Conservation (phyloP, 1,284 basidiomycete genomes). For the Paramarasmius palmivorus region DNA sequence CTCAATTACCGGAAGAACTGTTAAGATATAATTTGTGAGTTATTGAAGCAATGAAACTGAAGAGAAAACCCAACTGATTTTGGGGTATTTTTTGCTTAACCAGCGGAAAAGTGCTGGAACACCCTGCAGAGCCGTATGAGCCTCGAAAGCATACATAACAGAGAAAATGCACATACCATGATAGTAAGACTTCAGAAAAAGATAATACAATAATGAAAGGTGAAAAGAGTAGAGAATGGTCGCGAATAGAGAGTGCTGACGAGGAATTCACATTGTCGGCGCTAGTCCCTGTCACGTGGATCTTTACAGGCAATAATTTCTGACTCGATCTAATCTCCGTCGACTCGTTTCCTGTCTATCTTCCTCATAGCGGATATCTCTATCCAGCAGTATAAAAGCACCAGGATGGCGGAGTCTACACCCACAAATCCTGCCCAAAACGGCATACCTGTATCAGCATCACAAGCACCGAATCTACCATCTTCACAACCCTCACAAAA, state of each 20-base stretch:
- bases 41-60: constrained; percentile 8
- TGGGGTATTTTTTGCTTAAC: constrained; percentile 96
- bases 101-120: constrained; percentile 93
- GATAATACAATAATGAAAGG: too few species aligned
- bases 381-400: not conserved
- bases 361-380: too few species aligned
- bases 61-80: constrained; percentile 67
- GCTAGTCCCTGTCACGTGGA: too few species aligned
- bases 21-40: not conserved
- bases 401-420: not conserved
- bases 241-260: too few species aligned
- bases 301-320: too few species aligned
- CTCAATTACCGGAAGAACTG: constrained; percentile 80
- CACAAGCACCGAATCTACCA: constrained; percentile 21
- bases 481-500: constrained; percentile 54
- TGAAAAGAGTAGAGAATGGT: too few species aligned
- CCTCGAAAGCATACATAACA: not conserved
- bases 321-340: too few species aligned
- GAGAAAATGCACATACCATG: not conserved
- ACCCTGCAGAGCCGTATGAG: constrained; percentile 54
- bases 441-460: not conserved
- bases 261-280: too few species aligned
- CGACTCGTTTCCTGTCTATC: too few species aligned
- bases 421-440: not conserved
- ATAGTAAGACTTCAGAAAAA: too few species aligned